phyloP scores from a whole-genome alignment of 306 rosid genomes.

The Datisca glomerata region DNA sequence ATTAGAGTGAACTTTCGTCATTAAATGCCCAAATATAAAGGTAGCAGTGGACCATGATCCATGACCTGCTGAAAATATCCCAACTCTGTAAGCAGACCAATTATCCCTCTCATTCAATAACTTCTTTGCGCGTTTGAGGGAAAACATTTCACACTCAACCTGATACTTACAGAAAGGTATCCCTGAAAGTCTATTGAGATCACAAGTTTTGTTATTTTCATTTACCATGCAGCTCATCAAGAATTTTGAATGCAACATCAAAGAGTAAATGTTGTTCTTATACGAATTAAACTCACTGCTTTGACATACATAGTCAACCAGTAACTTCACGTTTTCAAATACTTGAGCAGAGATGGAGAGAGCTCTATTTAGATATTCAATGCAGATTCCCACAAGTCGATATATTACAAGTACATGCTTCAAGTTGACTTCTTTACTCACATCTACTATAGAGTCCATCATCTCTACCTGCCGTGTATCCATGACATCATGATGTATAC shows the following conservation, averaged over 20 bases:
- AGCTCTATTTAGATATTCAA: background rate
- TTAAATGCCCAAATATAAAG: slow-evolving; percentile 28
- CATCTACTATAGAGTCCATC: background rate
- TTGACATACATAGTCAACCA: background rate
- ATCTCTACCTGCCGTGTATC: too few relatives aligned
- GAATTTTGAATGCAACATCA: background rate
- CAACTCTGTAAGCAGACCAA: background rate
- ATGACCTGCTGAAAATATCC: slow-evolving; percentile 26
- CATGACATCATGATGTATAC: too few relatives aligned
- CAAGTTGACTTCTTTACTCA: background rate
- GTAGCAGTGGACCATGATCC: slow-evolving; percentile 37
- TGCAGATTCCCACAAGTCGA: background rate
- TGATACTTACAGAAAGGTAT: background rate
- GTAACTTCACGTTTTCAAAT: background rate
- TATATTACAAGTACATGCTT: background rate
- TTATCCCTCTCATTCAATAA: background rate
- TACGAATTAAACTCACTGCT: background rate
- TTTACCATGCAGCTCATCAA: background rate
- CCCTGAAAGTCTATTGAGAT: background rate
- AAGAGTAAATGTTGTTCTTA: background rate
- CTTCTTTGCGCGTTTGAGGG: background rate
- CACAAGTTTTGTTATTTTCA: background rate
- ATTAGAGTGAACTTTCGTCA: slow-evolving; percentile 22
- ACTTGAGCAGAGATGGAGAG: background rate
- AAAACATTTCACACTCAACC: background rate